A percentile compares a stretch with the other conserved stretches of the same genome.
Evolutionary conservation across 176 grass and related monocot genomes (phyloP).

Genomic region (Oryza coarctata): DNA sequence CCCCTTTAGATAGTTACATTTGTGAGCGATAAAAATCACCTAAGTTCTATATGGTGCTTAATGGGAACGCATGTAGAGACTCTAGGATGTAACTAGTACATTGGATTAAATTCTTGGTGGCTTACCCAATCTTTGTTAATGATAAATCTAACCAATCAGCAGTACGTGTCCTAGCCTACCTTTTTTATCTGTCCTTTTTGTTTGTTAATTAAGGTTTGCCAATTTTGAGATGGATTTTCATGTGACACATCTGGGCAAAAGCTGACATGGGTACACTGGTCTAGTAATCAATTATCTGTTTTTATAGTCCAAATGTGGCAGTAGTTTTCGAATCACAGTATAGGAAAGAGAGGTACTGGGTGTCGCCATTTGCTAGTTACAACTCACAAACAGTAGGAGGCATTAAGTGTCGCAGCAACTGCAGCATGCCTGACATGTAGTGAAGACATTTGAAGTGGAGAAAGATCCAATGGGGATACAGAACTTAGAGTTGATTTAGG

Average conservation of each 20-base stretch:
- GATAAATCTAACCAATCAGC: conserved; percentile 27
- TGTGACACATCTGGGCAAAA: background rate
- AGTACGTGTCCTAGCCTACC: conserved; percentile 24
- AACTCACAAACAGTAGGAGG: background rate
- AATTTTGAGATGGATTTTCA: conserved; percentile 20
- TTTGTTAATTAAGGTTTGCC: conserved; percentile 23
- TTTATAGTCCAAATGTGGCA: background rate
- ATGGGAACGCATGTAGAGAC: background rate
- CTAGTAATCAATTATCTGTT: background rate
- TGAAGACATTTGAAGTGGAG: background rate
- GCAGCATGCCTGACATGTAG: background rate
- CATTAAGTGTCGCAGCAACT: background rate
- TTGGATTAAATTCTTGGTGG: conserved; percentile 27
- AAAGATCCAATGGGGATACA: background rate
- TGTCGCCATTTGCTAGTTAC: background rate
- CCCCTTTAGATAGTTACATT: conserved; percentile 14
- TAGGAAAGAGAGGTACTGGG: background rate
- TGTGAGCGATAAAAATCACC: background rate
- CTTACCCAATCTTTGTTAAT: conserved; percentile 20
- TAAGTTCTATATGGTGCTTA: background rate
- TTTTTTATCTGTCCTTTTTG: conserved; percentile 22
- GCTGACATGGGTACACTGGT: background rate
- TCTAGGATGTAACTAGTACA: conserved; percentile 9
- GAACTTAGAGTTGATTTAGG: conserved; percentile 23
- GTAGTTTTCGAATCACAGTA: background rate